These are phyloP conservation scores for Xylaria polymorpha DNA, from an alignment of 2,329 filamentous ascomycete genomes.

Conservation along the genomic window DNA sequence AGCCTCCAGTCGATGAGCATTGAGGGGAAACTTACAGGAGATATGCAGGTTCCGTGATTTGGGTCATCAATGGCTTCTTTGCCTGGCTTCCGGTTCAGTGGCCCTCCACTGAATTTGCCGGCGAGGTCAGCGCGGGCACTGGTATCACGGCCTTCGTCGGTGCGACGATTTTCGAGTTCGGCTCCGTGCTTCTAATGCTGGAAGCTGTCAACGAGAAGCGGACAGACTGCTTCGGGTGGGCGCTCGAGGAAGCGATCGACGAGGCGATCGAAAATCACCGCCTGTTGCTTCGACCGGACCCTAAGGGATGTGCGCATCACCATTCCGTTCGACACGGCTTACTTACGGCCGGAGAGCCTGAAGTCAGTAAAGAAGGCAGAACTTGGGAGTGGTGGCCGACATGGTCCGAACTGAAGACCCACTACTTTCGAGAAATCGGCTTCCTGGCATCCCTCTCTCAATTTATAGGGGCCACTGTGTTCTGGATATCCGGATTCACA, in stretches of 20 bases:
- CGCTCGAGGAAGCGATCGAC: conserved; percentile 31
- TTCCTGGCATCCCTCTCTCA: conserved; percentile 33
- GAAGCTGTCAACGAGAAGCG: conserved; percentile 35
- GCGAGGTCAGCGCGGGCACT: conserved; percentile 20
- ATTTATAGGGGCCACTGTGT: conserved; percentile 33
- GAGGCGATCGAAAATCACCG: conserved; percentile 24
- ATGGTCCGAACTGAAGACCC: conserved; percentile 31
- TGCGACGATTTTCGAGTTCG: conserved; percentile 35
- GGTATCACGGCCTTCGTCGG: conserved; percentile 36
- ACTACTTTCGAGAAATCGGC: conserved; percentile 35
- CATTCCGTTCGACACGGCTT: conserved; percentile 15
- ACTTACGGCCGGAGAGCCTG: conserved; percentile 1
- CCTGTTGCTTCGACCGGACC: conserved; percentile 23
- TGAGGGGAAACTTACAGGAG: conserved; percentile 2
- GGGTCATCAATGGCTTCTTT: conserved; percentile 38
- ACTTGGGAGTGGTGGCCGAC: conserved; percentile 36
- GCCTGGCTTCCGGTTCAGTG: conserved; percentile 30
- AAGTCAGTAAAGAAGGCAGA: conserved; percentile 5
- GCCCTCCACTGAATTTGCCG: conserved; percentile 28
- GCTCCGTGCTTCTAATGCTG: conserved; percentile 35
- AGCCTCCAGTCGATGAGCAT: background rate
- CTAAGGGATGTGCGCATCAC: conserved; percentile 30
- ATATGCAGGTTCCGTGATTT: conserved; percentile 30
- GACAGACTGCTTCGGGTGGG: conserved; percentile 36
- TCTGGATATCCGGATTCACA: conserved; percentile 38